Base-by-base conservation (phyloP, 306 rosid genomes). In the Luffa aegyptiaca region DNA sequence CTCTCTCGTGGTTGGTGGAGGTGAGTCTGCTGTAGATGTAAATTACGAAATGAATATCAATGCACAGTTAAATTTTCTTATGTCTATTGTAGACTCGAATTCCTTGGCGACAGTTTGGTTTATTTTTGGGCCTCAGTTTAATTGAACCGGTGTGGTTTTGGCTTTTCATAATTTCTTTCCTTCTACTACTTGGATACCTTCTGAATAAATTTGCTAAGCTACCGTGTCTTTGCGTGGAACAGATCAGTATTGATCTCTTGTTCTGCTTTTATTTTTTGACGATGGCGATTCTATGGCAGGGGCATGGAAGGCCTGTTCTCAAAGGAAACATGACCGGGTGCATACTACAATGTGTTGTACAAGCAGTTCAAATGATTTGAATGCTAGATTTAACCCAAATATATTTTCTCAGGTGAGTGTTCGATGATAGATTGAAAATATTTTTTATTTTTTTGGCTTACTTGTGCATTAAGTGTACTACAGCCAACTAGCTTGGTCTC, bases 391-490 rank as follows among this genome's bases (percentile, higher is more conserved):
- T 72, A 87, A 79, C 77, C 75, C 59, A 45, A 51, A 36, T 69
- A 61, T 59, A 73, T 72, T 75, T 69, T 78, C 81, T 81, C 89
- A 85, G 92, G 93, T 91, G 84, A 86, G 90, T 81, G 83, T 59
- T 85, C 17, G 52, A 65, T 80, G 75, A 48, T 52, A 76, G 41
- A 80, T 39, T 78, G 81, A 70, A 17, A 14, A 7, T 42, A 51
- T 49, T 16, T 26, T 51, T 53, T 16, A 52, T 33, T 52, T 26
- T 75, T 52, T 61, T 63, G 20, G 75, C 10, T 9, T 26, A 26
- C 31, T 26, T 42, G 1, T 41, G 75, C 52, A 42, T 69, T 39
- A 42, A 39, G 75, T 36, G 75, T 69, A n/a, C 36, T 9, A 18
- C 8, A 9, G 53, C 18, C 52, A 42, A 39, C 75, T 16, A 7